phyloP scores from a whole-genome alignment of 345 rosid genomes.

The Fremontodendron californicum region DNA sequence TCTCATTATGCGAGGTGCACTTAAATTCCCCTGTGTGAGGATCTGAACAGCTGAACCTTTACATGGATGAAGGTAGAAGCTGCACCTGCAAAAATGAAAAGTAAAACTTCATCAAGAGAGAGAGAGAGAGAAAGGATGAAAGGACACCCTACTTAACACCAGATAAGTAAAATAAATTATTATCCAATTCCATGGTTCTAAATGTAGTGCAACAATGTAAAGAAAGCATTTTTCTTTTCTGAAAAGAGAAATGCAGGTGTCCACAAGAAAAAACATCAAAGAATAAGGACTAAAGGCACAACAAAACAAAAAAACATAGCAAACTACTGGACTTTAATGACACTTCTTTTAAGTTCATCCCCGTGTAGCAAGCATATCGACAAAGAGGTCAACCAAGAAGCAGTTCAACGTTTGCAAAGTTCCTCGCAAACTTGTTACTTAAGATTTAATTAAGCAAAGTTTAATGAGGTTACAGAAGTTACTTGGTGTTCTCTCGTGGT shows the following conservation, averaged over 20 bases:
- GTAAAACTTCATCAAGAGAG: neutral
- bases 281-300: neutral
- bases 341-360: neutral
- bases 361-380: neutral
- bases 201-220: neutral
- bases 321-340: neutral
- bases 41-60: constrained; percentile 85
- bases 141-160: neutral
- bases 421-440: neutral
- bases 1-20: constrained; percentile 98
- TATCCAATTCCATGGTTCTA: neutral
- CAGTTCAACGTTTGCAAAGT: neutral
- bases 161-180: neutral
- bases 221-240: neutral
- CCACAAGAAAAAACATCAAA: neutral
- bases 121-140: neutral
- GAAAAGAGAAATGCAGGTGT: neutral
- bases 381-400: neutral
- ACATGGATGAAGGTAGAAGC: constrained; percentile 92
- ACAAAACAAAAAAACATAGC: neutral
- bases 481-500: constrained; percentile 93
- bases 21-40: constrained; percentile 91
- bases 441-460: constrained; percentile 5
- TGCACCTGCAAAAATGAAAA: constrained; percentile 57
- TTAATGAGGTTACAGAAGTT: constrained; percentile 22